Evolutionary conservation across 73 alveolate species (phyloP), one percentile per base, ranked within the genome.

Genomic region (Breviolum minutum): DNA sequence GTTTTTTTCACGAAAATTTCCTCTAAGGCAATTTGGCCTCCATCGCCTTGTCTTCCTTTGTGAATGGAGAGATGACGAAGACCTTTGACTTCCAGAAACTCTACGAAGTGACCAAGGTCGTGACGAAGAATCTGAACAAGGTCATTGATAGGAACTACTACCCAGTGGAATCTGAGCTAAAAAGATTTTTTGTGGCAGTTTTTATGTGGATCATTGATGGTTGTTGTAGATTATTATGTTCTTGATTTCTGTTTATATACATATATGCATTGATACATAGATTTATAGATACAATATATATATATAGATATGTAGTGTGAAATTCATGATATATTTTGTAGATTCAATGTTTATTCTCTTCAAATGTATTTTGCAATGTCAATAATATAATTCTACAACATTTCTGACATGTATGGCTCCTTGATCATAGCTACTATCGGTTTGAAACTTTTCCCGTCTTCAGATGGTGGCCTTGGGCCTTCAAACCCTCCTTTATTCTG

Each of bases 91-190:
- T 98, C 93, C 99, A 99, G 79, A 99, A 95, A 90, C 99, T 99
- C 24, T 99, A 99, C 91, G 66, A 82, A 22, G 95, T 94, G 71
- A 83, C 60, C 87, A 99, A 99, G 94, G 99, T 77, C 60, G 89
- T 82, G 77, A 82, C 93, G 27, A 89, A 88, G 60, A 81, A 80
- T n/a, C 71, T 95, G 70, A 99, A 99, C 99, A 96, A 99, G 83
- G 94, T 99, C 99, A 99, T 99, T 81, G 99, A 99, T 80, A 96
- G 99, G 85, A 99, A 99, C 99, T 99, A 63, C 99, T 99, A 99
- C 95, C 99, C 99, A 5, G 95, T 99, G 97, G 88, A 77, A n/a
- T 60, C 86, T 77, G 17, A n/a, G 63, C 63, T 71, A 71, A 24
- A 16, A 24, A 40, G 40, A 73, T 20, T 20, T 71, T 26, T n/a